Conservation (phyloP, 148 eudicot species). For the Dianthus caryophyllus region DNA sequence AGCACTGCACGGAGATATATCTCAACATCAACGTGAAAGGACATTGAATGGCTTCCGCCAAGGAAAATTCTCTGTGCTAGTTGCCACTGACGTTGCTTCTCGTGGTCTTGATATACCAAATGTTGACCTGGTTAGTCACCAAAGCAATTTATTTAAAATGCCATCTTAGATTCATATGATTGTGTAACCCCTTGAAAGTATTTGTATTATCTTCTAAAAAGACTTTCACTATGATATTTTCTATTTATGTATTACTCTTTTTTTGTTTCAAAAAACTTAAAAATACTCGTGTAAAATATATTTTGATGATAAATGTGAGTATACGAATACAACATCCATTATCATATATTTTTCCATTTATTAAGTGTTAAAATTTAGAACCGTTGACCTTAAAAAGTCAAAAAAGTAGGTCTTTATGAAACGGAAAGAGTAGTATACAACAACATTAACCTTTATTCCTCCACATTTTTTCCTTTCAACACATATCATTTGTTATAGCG, state of each 20-base stretch:
- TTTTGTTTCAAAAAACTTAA: too few species aligned
- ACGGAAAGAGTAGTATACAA: too few species aligned
- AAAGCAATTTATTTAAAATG: neutral
- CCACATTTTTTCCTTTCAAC: neutral
- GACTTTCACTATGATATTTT: too few species aligned
- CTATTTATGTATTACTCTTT: too few species aligned
- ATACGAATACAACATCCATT: too few species aligned
- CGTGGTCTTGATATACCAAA: slow-evolving; percentile 98
- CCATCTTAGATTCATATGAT: neutral
- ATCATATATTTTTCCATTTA: too few species aligned
- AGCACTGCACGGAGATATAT: slow-evolving; percentile 96
- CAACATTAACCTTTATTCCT: neutral
- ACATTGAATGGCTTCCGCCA: slow-evolving; percentile 87
- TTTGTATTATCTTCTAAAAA: too few species aligned
- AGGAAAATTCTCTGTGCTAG: slow-evolving; percentile 92
- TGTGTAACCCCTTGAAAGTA: neutral
- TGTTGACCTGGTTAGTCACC: slow-evolving; percentile 77
- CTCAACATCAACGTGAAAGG: slow-evolving; percentile 96
- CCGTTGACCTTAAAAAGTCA: too few species aligned
- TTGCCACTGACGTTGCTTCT: slow-evolving; percentile 98
- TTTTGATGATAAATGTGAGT: too few species aligned
- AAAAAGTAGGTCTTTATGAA: too few species aligned
- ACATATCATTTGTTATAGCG: neutral
- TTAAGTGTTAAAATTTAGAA: too few species aligned
- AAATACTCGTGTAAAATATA: too few species aligned